These are phyloP conservation scores for Abortiporus biennis DNA, from an alignment of 1,284 basidiomycete genomes.

Conservation along the genomic window DNA sequence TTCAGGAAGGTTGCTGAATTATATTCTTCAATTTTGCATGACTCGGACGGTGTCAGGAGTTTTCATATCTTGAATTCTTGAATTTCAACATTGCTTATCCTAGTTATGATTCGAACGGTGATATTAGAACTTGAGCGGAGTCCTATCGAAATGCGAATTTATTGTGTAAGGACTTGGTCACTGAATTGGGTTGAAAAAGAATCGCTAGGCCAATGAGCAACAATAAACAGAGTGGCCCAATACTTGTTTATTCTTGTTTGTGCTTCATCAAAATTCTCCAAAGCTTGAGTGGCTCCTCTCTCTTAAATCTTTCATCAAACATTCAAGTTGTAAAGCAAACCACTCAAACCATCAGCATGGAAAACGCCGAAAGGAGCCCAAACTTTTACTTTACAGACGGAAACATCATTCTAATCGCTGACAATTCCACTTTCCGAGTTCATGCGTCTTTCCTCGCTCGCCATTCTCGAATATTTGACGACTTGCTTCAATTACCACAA, in stretches of 20 bases:
- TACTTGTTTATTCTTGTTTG: background rate
- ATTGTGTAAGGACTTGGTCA: too few relatives aligned
- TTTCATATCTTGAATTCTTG: too few relatives aligned
- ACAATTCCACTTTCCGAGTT: background rate
- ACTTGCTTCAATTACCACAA: background rate
- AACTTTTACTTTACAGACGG: background rate
- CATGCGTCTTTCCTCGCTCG: background rate
- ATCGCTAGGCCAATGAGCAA: background rate
- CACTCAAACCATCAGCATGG: too few relatives aligned
- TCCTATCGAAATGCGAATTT: too few relatives aligned
- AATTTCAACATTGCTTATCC: too few relatives aligned
- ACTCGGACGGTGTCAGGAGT: too few relatives aligned
- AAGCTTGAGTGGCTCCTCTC: background rate
- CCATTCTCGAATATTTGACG: background rate
- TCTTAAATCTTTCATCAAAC: background rate
- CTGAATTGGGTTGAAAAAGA: background rate
- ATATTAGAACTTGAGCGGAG: too few relatives aligned
- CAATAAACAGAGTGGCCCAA: background rate
- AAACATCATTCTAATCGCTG: background rate
- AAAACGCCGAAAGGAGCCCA: too few relatives aligned
- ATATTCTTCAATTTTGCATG: too few relatives aligned
- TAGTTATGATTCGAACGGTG: too few relatives aligned
- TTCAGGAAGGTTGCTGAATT: too few relatives aligned
- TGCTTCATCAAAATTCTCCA: background rate
- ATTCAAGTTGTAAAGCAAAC: background rate